Base-by-base conservation (phyloP, 805 yeast genomes). In the Diddensiella caesifluorescens region DNA sequence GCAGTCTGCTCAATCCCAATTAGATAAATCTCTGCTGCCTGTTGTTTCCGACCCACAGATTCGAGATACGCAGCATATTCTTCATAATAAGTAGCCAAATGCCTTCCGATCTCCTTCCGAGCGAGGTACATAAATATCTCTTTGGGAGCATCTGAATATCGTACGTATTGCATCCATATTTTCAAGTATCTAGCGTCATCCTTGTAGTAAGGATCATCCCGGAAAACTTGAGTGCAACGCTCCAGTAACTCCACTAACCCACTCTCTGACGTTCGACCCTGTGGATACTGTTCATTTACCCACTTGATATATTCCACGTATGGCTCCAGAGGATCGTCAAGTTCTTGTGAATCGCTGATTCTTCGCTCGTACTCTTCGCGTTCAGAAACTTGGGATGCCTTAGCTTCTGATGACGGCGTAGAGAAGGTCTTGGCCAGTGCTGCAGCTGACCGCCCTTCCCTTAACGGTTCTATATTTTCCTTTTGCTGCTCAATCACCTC, bases 261-360 rank as follows among this genome's bases (percentile, higher is more conserved):
- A 49, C 85, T 79, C 35, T 79, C 81, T 3, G 70, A 66, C 3
- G 70, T 68, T 0, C 72, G 77, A 2, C 77, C 94, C 29, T 79
- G 77, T 0, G 89, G 85, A 53, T 62, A 48, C 65, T 39, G 29
- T 18, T 70, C 69, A 45, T 73, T 77, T 7, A 77, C 73, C 95
- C 95, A 87, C n/a, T 68, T 57, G 9, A 88, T 67, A 53, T 85
- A 88, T 15, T 80, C 80, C n/a, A 86, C 48, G 59, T 73, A 87
- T 1, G 79, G 75, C 47, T 83, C 86, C 18, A 88, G 58, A 0
- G 96, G 96, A 59, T 89, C 96, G 62, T 88, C 95, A 31, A 78
- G 59, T 12, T 79, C 86, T 7, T 35, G 50, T 5, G 77, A 48
- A 1, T 67, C 66, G 6, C 57, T 56, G 10, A 88, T 55, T n/a